Conservation (phyloP, 306 rosid species). For the Malus asiatica region DNA sequence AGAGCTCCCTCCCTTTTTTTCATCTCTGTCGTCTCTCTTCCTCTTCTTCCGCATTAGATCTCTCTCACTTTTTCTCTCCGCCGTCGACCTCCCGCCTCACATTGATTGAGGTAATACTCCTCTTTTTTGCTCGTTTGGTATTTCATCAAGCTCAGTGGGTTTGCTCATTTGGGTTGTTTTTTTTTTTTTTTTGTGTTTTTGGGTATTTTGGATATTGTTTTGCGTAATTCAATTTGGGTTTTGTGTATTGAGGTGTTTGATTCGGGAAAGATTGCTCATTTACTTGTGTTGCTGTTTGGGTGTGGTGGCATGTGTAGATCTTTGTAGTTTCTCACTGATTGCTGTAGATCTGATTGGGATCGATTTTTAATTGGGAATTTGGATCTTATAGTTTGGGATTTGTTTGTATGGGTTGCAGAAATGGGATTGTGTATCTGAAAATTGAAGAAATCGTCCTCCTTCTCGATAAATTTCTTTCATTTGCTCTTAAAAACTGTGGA, state of each 20-base stretch:
- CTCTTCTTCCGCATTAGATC: slow-evolving; percentile 29
- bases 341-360: slow-evolving; percentile 29
- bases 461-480: slow-evolving; percentile 1
- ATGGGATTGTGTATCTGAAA: background rate
- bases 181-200: background rate
- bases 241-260: background rate
- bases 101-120: slow-evolving; percentile 26
- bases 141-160: background rate
- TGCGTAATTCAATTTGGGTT: background rate
- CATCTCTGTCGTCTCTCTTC: background rate
- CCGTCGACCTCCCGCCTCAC: background rate
- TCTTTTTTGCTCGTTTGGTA: slow-evolving; percentile 2
- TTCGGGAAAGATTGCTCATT: background rate
- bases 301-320: slow-evolving; percentile 21
- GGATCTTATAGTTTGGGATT: slow-evolving; percentile 8
- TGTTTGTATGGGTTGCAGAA: background rate
- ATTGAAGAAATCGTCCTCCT: background rate
- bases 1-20: background rate
- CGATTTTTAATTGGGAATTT: background rate
- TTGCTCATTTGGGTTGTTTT: background rate
- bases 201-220: background rate
- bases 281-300: background rate
- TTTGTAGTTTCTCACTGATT: slow-evolving; percentile 12
- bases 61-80: background rate
- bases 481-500: slow-evolving; percentile 14